Base-by-base conservation (phyloP, 2,329 filamentous ascomycete genomes). In the Pestalotiopsis sp. region DNA sequence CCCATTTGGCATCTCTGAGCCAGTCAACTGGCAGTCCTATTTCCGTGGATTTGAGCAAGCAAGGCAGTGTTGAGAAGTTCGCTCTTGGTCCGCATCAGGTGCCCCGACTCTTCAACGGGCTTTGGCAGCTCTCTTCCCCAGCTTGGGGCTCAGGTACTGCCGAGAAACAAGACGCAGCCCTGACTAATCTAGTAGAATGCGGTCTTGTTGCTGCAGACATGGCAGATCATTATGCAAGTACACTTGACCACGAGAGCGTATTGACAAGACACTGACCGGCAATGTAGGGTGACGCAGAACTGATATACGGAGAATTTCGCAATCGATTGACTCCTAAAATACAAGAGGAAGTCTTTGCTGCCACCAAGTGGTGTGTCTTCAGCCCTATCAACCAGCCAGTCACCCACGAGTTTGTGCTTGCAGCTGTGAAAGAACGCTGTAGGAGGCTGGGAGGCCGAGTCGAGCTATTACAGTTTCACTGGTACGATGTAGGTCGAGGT, bases 331-430 rank as follows among this genome's bases (percentile, higher is more conserved):
- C 74, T 4, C 70, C 69, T 23, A 68, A 69, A 25, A 57, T 75
- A 36, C 71, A 70, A 27, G 49, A 71, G 25, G 59, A 70, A 1
- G 67, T 79, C 6, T 79, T 75, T 36, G 77, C 78, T 0, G 79
- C 78, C 6, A 81, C 78, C 0, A 81, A 81, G 61, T 81, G 76
- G 75, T 80, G 78, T 63, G 69, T 81, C 0, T 81, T 81, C 61
- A 69, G 71, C 7, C 74, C 76, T 0, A 62, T 76, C 7, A 66
- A 69, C 2, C 61, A 66, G 5, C 69, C 74, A 1, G 70, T 80
- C 14, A 79, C 76, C 1, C 67, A 72, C 5, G 69, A 74, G 1
- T 76, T 71, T 57, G 76, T 80, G 0, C 73, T 78, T 0, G 71
- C 69, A 0, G 75, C 72, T 2, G 77, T 80, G 1, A 74, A 72